Evolutionary conservation across 2,329 filamentous ascomycete genomes (phyloP).

Genomic region (Trichoderma harzianum): DNA sequence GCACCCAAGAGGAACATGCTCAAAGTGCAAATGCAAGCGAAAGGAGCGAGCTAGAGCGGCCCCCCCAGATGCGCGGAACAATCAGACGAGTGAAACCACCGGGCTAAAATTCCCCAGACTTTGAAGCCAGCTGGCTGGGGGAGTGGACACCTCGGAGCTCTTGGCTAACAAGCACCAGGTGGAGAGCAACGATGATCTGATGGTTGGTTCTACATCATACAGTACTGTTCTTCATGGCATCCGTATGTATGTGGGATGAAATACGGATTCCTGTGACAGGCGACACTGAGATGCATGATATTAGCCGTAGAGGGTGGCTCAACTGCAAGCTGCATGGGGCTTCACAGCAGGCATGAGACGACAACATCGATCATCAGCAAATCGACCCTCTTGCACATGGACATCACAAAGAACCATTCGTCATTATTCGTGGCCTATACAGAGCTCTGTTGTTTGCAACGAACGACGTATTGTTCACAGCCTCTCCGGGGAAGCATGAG

Average conservation of each 20-base stretch:
- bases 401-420: not conserved
- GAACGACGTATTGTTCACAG: not conserved
- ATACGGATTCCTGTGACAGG: not conserved
- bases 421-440: not conserved
- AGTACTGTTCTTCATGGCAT: not conserved
- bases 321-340: not conserved
- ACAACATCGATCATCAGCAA: not conserved
- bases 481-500: not conserved
- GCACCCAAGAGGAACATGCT: not conserved
- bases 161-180: not conserved
- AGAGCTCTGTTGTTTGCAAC: not conserved
- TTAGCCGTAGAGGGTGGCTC: not conserved
- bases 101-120: constrained; percentile 15
- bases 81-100: not conserved
- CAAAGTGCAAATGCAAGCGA: not conserved
- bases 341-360: not conserved
- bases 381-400: not conserved
- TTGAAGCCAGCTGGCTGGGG: not conserved
- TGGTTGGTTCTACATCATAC: not conserved
- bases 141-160: not conserved
- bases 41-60: not conserved
- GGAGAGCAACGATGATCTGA: not conserved
- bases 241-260: not conserved
- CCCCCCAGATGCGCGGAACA: not conserved
- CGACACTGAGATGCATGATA: not conserved